These are phyloP conservation scores for Beauveria australis DNA, from an alignment of 2,329 filamentous ascomycete genomes.

Conservation along the genomic window DNA sequence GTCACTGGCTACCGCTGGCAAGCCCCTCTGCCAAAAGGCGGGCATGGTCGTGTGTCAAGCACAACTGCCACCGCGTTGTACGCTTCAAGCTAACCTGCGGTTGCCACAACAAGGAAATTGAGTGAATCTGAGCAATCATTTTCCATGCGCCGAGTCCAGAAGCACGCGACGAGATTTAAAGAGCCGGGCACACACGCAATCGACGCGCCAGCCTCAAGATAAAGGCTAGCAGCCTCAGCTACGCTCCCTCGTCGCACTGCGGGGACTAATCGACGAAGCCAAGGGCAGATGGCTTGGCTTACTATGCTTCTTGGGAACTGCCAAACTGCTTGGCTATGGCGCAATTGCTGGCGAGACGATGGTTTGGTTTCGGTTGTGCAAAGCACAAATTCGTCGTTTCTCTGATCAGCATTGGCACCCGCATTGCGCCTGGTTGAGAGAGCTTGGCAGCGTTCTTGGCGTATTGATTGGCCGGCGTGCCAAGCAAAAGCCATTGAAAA, in stretches of 20 bases:
- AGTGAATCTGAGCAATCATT: background rate
- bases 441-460: conserved; percentile 4
- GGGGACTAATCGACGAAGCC: background rate
- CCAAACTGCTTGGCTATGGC: background rate
- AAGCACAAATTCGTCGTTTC: background rate
- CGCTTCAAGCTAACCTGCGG: no score
- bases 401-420: conserved; percentile 3
- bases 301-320: background rate
- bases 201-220: background rate
- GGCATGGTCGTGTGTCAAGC: background rate
- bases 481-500: background rate
- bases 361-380: background rate
- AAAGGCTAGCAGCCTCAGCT: background rate
- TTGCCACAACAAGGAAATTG: no score
- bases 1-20: background rate
- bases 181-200: background rate
- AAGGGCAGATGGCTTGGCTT: conserved; percentile 1
- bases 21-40: background rate
- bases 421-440: conserved; percentile 1
- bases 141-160: background rate
- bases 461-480: background rate
- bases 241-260: background rate
- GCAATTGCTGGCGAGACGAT: background rate
- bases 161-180: background rate
- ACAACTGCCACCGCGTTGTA: background rate